These are phyloP conservation scores for Arthrinium phaeospermum DNA, from an alignment of 2,329 filamentous ascomycete species.

Conservation along the genomic window DNA sequence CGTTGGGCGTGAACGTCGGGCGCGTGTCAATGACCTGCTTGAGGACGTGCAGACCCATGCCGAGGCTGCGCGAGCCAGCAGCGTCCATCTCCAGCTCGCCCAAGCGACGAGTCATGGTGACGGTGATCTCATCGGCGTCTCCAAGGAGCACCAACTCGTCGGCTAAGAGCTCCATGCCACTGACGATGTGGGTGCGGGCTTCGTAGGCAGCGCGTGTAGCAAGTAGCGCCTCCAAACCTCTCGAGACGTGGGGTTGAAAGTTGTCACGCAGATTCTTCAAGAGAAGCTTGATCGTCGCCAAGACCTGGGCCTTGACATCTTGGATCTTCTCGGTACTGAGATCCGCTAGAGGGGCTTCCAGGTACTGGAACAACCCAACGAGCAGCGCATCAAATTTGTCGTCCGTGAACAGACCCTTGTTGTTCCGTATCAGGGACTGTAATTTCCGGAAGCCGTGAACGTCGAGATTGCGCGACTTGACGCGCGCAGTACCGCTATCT, in stretches of 20 bases:
- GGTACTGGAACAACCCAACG: slow-evolving; percentile 71
- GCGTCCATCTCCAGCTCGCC: slow-evolving; percentile 49
- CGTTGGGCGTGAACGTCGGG: slow-evolving; percentile 53
- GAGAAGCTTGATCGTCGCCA: slow-evolving; percentile 76
- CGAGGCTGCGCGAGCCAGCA: slow-evolving; percentile 57
- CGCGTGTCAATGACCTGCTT: slow-evolving; percentile 61
- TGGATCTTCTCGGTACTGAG: slow-evolving; percentile 68
- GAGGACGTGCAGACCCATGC: slow-evolving; percentile 69
- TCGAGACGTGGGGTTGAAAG: slow-evolving; percentile 71
- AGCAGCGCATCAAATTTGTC: slow-evolving; percentile 74
- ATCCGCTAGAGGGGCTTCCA: slow-evolving; percentile 64
- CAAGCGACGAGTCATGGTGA: slow-evolving; percentile 58
- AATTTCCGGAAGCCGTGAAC: slow-evolving; percentile 82
- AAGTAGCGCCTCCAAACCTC: slow-evolving; percentile 71
- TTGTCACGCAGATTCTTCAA: slow-evolving; percentile 69
- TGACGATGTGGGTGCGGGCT: slow-evolving; percentile 72
- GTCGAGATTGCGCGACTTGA: slow-evolving; percentile 74
- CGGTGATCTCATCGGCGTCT: slow-evolving; percentile 64
- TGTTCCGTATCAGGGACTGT: slow-evolving; percentile 74
- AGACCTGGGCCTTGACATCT: slow-evolving; percentile 75
- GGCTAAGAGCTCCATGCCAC: slow-evolving; percentile 74
- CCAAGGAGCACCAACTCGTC: slow-evolving; percentile 73
- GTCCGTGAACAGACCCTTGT: slow-evolving; percentile 66
- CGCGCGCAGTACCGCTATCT: slow-evolving; percentile 75
- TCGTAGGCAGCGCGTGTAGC: slow-evolving; percentile 70